Percentiles rank a stretch among this genome's conserved stretches.
These are phyloP conservation scores for Coprinopsis sp. DNA, from an alignment of 768 basidiomycete genomes.

Conservation along the genomic window DNA sequence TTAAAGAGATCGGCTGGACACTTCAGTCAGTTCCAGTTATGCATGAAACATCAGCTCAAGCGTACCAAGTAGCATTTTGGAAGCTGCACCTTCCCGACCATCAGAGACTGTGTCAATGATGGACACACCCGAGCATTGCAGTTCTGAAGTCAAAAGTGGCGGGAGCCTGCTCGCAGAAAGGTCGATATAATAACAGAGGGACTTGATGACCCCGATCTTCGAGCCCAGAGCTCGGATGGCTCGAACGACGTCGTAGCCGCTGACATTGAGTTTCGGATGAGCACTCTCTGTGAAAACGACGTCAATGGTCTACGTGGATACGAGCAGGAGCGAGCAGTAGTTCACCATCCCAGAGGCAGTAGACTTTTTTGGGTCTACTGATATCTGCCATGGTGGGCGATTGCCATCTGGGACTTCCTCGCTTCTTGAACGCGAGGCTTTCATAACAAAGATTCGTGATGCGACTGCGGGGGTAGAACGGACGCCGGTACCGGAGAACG, in stretches of 20 bases:
- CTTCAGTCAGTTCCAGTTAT: background rate
- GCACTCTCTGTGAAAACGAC: background rate
- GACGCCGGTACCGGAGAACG: too few species aligned
- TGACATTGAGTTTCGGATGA: background rate
- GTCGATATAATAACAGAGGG: conserved; percentile 7
- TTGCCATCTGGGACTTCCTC: too few species aligned
- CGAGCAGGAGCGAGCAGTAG: too few species aligned
- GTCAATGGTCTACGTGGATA: too few species aligned
- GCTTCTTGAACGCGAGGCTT: too few species aligned
- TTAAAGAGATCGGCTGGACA: background rate
- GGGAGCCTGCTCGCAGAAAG: background rate
- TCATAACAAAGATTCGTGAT: too few species aligned
- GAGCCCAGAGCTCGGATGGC: background rate
- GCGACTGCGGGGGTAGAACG: too few species aligned
- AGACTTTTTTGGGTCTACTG: too few species aligned
- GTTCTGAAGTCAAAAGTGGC: conserved; percentile 8
- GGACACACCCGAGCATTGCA: conserved; percentile 14
- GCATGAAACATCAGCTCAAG: background rate
- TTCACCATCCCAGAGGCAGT: too few species aligned
- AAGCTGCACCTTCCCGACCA: background rate
- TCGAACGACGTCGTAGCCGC: background rate
- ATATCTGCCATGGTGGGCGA: too few species aligned
- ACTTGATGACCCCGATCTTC: conserved; percentile 4
- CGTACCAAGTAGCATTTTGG: conserved; percentile 2
- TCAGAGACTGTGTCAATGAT: conserved; percentile 6